Base-by-base conservation (phyloP, 768 basidiomycete species). In the Mrakia gelida region DNA sequence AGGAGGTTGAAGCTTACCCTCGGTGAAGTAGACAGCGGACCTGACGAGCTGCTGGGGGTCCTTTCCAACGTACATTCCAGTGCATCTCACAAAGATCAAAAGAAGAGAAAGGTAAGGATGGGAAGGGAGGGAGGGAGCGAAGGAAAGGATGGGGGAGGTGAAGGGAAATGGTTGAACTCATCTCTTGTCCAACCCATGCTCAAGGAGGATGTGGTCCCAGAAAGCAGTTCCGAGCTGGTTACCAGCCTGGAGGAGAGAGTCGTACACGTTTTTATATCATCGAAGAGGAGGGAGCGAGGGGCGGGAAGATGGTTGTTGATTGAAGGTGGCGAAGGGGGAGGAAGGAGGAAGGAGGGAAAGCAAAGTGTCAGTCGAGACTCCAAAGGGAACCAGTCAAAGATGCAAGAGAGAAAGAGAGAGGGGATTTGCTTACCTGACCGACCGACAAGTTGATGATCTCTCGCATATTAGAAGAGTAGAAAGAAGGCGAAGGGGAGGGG, bases 181-280 rank as follows among this genome's bases (percentile, higher is more conserved):
- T 18, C 87, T 85, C 30, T 89, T 85, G 82, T 91, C 90, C 71
- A 95, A 87, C 0, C 93, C 94, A 84, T 95, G 94, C 85, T 95
- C 72, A 32, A 54, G 52, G 18, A 97, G 87, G 76, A 96, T 89
- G 88, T 91, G 90, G 79, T 91, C 87, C 95, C 95, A 97, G 84
- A 96, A 98, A 65, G 88, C 88, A 81, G 92, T 92, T 73, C 94
- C 93, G 63, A 84, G 77, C 81, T 82, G 76, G 81, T 91, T 91
- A 80, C 91, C 90, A 41, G 91, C 91, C 89, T 90, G 80, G 18
- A 79, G 49, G 49, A 75, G 71, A 23, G 10, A 3, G 3, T 7
- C 3, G 26, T 34, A 59, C 68, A 11, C 80, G 73, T 62, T 73
- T 79, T 78, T 79, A 26, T 49, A 5, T 16, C 11, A 63, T 34